Evolutionary conservation across 1,284 basidiomycete species (phyloP).

Genomic region (Wallemia hederae): DNA sequence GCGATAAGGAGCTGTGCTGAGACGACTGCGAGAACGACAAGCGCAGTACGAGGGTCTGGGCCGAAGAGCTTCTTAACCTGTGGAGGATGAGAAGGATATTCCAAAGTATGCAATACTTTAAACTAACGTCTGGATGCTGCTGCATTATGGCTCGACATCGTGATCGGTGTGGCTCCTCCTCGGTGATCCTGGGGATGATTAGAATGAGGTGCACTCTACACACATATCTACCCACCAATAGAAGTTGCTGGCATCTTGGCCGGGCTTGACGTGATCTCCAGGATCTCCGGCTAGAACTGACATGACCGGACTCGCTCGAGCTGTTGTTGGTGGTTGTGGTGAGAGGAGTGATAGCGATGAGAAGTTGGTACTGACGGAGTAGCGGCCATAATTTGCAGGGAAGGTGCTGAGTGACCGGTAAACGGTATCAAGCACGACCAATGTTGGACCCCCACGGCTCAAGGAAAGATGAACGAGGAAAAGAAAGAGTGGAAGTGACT

Average conservation of each 20-base stretch:
- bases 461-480: no score
- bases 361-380: no score
- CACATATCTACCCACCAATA: no score
- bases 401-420: no score
- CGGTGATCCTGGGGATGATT: slow-evolving; percentile 89
- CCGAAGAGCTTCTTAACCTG: slow-evolving; percentile 88
- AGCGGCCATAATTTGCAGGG: no score
- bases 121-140: slow-evolving; percentile 62
- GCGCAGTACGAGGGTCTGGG: slow-evolving; percentile 66
- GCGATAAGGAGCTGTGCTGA: slow-evolving; percentile 40
- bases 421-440: no score
- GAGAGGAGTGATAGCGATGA: no score
- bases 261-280: neutral
- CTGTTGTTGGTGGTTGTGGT: no score
- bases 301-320: no score
- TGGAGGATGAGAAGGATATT: neutral
- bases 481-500: no score
- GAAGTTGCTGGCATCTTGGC: neutral
- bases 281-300: neutral
- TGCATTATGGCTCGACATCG: slow-evolving; percentile 70
- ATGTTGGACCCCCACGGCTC: no score
- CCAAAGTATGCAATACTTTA: neutral
- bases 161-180: slow-evolving; percentile 80
- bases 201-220: no score
- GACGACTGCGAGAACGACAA: slow-evolving; percentile 50